phyloP scores from a whole-genome alignment of 768 basidiomycete genomes.

The Suillus cothurnatus region DNA sequence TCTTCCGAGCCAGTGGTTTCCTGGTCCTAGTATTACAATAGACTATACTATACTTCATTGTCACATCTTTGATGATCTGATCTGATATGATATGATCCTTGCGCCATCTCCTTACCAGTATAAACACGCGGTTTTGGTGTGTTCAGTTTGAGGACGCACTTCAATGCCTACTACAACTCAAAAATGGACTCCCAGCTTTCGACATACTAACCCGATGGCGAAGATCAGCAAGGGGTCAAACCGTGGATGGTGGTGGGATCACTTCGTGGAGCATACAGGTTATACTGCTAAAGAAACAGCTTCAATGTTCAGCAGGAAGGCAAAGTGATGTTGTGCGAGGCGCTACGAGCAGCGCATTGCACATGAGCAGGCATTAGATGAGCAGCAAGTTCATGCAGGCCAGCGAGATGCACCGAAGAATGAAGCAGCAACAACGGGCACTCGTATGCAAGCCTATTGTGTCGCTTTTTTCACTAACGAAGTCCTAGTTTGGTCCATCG shows the following conservation, averaged over 20 bases:
- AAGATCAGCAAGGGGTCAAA: background rate
- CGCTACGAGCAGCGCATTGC: background rate
- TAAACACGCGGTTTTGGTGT: too few relatives aligned
- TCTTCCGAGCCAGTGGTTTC: too few relatives aligned
- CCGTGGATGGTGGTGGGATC: background rate
- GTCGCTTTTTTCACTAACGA: background rate
- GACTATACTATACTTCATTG: too few relatives aligned
- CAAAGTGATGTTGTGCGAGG: background rate
- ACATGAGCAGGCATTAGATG: background rate
- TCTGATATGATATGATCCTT: too few relatives aligned
- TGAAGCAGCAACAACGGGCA: background rate
- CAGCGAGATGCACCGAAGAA: background rate
- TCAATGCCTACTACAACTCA: too few relatives aligned
- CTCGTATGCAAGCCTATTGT: background rate
- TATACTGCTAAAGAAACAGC: background rate
- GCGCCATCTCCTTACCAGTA: too few relatives aligned
- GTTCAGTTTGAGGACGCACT: too few relatives aligned
- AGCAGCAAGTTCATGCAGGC: background rate
- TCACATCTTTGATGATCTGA: too few relatives aligned
- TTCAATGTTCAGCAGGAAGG: background rate
- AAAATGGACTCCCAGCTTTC: background rate
- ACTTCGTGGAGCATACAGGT: background rate
- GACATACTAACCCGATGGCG: background rate
- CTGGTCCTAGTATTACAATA: too few relatives aligned
- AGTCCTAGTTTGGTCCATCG: conserved; percentile 15